These are phyloP conservation scores for Trametes punicea DNA, from an alignment of 768 basidiomycete species.

Conservation along the genomic window DNA sequence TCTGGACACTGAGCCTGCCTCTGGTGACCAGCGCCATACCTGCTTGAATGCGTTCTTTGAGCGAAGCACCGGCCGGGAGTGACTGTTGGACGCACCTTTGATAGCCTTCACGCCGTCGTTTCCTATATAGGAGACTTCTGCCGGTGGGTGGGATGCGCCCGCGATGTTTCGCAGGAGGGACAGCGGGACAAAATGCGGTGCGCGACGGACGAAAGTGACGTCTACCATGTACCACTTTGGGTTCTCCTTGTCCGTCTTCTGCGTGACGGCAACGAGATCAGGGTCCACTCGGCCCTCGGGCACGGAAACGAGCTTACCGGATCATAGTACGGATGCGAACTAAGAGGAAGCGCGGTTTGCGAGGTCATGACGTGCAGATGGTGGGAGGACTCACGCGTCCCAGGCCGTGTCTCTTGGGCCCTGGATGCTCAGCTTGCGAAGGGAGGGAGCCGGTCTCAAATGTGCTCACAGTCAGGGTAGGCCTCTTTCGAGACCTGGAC, in stretches of 20 bases:
- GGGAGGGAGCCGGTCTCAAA: not conserved
- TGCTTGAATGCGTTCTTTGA: conserved; percentile 26
- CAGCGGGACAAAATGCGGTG: conserved; percentile 73
- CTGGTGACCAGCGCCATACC: conserved; percentile 78
- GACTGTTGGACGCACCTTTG: conserved; percentile 45
- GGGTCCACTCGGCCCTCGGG: not conserved
- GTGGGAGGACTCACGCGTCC: conserved; percentile 61
- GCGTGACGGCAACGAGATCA: not conserved
- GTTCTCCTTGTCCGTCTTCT: conserved; percentile 75
- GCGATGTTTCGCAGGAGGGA: conserved; percentile 68
- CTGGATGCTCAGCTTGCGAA: conserved; percentile 8
- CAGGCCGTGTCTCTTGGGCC: conserved; percentile 73
- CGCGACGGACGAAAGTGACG: conserved; percentile 60
- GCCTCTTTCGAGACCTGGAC: conserved; percentile 73
- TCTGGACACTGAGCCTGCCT: conserved; percentile 86
- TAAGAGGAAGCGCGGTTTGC: conserved; percentile 25
- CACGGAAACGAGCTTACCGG: conserved; percentile 40
- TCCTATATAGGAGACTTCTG: conserved; percentile 64
- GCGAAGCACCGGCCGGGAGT: not conserved
- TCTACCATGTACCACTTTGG: conserved; percentile 97
- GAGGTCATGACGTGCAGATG: conserved; percentile 3
- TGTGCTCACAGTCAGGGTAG: conserved; percentile 80
- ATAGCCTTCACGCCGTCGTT: conserved; percentile 58
- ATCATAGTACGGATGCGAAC: conserved; percentile 79
- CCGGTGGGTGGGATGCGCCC: conserved; percentile 39